These are phyloP conservation scores for Alloascoidea africana DNA, from an alignment of 805 yeast species.

Conservation along the genomic window DNA sequence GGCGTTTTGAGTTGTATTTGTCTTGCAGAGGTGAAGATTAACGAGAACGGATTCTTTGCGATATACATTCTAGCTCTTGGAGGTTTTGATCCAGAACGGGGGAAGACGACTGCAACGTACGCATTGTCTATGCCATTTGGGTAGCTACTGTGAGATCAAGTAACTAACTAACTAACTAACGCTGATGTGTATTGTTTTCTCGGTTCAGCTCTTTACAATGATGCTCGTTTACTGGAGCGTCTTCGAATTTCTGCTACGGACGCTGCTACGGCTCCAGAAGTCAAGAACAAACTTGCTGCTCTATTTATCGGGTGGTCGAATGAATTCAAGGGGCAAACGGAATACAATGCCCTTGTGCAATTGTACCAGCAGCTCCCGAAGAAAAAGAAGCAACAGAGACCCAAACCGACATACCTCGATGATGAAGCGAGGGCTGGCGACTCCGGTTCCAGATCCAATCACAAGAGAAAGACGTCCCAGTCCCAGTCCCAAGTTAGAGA, in stretches of 20 bases:
- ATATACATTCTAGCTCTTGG: conserved; percentile 22
- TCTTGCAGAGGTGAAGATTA: too few relatives aligned
- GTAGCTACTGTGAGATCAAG: not conserved
- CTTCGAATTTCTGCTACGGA: conserved; percentile 36
- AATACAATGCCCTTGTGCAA: conserved; percentile 30
- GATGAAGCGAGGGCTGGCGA: conserved; percentile 8
- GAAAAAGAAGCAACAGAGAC: conserved; percentile 12
- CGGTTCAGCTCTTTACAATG: conserved; percentile 44
- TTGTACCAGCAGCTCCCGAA: conserved; percentile 31
- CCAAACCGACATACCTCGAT: conserved; percentile 12
- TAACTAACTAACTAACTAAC: not conserved
- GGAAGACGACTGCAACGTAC: conserved; percentile 17
- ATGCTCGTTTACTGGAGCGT: conserved; percentile 50
- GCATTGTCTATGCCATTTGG: conserved; percentile 4
- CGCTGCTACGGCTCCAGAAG: conserved; percentile 21
- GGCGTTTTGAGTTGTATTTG: not conserved
- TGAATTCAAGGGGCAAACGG: conserved; percentile 34
- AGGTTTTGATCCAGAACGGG: conserved; percentile 44
- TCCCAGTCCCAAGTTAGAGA: conserved; percentile 33
- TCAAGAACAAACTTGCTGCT: conserved; percentile 30
- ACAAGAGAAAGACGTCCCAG: conserved; percentile 2
- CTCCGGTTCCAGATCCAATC: conserved; percentile 3
- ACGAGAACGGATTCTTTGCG: not conserved
- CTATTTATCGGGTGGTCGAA: conserved; percentile 55
- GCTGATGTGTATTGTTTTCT: too few relatives aligned